Conservation (phyloP, 768 basidiomycete genomes). For the Agrocybe pediades region DNA sequence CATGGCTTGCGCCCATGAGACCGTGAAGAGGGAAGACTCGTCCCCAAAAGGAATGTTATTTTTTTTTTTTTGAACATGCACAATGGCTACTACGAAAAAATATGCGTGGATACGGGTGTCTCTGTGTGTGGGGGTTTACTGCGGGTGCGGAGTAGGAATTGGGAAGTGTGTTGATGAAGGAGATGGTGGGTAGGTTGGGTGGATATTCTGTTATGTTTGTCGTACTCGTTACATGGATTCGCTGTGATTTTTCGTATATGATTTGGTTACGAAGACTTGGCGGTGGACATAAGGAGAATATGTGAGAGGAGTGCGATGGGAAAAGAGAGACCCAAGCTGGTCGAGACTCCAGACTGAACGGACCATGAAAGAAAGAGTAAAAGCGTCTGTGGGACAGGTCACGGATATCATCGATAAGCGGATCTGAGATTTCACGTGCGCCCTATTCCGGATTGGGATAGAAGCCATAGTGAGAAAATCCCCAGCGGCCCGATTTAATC, state of each 20-base stretch:
- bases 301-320: conserved; percentile 16
- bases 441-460: conserved; percentile 25
- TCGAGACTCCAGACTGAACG: conserved; percentile 10
- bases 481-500: conserved; percentile 23
- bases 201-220: conserved; percentile 1
- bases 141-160: conserved; percentile 1
- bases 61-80: neutral
- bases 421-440: conserved; percentile 17
- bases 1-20: conserved; percentile 90
- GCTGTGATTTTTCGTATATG: neutral
- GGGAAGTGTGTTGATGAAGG: neutral
- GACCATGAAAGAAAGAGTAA: conserved; percentile 6
- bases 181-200: conserved; percentile 6
- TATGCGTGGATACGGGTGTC: conserved; percentile 4
- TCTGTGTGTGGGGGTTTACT: conserved; percentile 3
- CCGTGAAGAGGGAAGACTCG: conserved; percentile 47
- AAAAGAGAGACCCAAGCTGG: conserved; percentile 5
- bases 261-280: conserved; percentile 7
- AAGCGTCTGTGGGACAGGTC: no score
- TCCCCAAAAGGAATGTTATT: conserved; percentile 1
- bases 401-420: conserved; percentile 10
- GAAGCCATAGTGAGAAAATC: conserved; percentile 25
- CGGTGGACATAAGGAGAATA: conserved; percentile 18
- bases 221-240: neutral
- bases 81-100: neutral